A percentile compares a stretch with the other conserved stretches of the same genome.
Conservation (phyloP, 352 stramenopile species). For the Pythium guiyangense region DNA sequence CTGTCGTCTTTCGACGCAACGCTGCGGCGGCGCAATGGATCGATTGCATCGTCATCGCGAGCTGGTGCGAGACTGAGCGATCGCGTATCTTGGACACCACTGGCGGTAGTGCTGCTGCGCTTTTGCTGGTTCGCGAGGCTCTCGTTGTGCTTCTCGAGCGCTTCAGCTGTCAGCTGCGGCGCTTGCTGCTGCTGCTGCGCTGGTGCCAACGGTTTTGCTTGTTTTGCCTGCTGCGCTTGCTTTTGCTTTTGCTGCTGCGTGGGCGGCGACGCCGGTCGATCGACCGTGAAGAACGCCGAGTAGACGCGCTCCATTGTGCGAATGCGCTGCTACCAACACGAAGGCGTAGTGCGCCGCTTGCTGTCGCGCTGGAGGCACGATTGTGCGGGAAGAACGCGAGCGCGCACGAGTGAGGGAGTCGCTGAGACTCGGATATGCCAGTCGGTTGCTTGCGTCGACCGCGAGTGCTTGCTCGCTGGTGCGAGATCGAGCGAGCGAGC, state of each 20-base stretch:
- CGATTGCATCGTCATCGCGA: conserved; percentile 12
- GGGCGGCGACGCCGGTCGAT: conserved; percentile 20
- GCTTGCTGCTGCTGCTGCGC: conserved; percentile 21
- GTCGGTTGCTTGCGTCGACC: too few species aligned
- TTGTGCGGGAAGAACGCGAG: too few species aligned
- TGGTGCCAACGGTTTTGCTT: background rate
- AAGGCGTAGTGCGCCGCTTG: background rate
- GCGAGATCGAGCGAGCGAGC: too few species aligned
- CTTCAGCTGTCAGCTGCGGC: conserved; percentile 47
- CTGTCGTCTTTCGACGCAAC: conserved; percentile 6
- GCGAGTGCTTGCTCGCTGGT: too few species aligned
- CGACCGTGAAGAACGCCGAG: conserved; percentile 76
- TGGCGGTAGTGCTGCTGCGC: conserved; percentile 6
- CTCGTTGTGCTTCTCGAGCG: conserved; percentile 65
- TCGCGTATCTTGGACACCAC: background rate
- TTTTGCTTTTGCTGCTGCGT: conserved; percentile 5
- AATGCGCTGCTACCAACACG: background rate
- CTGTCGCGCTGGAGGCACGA: too few species aligned
- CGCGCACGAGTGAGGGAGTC: too few species aligned
- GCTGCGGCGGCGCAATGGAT: background rate
- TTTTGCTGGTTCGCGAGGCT: conserved; percentile 14
- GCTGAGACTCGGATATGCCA: too few species aligned
- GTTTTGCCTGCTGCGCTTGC: conserved; percentile 14
- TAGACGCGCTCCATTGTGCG: conserved; percentile 78
- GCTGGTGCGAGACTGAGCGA: background rate